Evolutionary conservation across 768 basidiomycete species (phyloP).

Genomic region (Pisolithus albus): DNA sequence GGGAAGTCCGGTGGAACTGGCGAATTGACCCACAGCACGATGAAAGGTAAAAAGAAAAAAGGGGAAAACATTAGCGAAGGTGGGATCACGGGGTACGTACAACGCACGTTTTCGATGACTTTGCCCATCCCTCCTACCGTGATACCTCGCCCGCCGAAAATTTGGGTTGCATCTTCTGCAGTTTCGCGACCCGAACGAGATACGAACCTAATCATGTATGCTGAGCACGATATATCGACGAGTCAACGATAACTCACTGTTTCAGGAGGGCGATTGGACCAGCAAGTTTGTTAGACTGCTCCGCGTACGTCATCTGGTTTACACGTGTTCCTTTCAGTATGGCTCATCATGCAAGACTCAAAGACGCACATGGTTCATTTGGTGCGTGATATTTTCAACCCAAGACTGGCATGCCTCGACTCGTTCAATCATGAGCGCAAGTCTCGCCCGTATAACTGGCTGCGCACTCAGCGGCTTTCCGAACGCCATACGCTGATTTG

Average conservation of each 20-base stretch:
- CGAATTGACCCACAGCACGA: neutral
- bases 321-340: neutral
- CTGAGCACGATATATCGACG: slow-evolving; percentile 1
- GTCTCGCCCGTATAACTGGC: slow-evolving; percentile 82
- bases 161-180: slow-evolving; percentile 66
- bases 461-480: slow-evolving; percentile 79
- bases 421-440: slow-evolving; percentile 85
- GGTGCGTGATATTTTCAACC: slow-evolving; percentile 84
- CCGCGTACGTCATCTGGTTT: slow-evolving; percentile 72
- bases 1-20: slow-evolving; percentile 76
- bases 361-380: slow-evolving; percentile 76
- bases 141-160: slow-evolving; percentile 86
- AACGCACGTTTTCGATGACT: slow-evolving; percentile 68
- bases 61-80: neutral
- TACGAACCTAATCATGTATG: slow-evolving; percentile 44
- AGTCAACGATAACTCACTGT: slow-evolving; percentile 45
- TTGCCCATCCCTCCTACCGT: slow-evolving; percentile 86
- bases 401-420: slow-evolving; percentile 82
- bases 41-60: neutral
- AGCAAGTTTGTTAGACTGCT: slow-evolving; percentile 83
- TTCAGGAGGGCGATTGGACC: slow-evolving; percentile 86
- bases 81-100: too few relatives aligned
- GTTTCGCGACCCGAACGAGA: slow-evolving; percentile 48
- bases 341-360: neutral
- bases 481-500: slow-evolving; percentile 83